These are phyloP conservation scores for Purpureocillium takamizusanense DNA, from an alignment of 2,329 filamentous ascomycete genomes.

Conservation along the genomic window DNA sequence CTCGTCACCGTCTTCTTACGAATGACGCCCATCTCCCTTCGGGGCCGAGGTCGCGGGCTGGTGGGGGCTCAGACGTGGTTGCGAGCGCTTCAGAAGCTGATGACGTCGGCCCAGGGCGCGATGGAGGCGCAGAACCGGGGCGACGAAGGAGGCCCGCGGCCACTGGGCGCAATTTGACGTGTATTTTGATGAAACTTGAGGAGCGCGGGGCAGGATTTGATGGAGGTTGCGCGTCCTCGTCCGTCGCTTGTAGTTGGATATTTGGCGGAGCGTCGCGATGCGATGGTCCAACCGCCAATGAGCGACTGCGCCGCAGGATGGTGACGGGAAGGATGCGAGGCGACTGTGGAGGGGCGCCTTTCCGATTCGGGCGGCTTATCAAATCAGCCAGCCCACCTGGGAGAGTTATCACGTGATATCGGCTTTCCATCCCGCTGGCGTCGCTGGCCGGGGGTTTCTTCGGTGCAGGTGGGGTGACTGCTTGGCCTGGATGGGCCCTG, in stretches of 20 bases:
- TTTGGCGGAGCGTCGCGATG: slow-evolving; percentile 8
- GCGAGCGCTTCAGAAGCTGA: slow-evolving; percentile 1
- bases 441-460: too few relatives aligned
- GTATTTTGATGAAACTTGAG: slow-evolving; percentile 19
- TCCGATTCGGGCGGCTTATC: background rate
- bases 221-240: slow-evolving; percentile 7
- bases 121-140: slow-evolving; percentile 1
- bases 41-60: background rate
- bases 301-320: background rate
- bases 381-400: background rate
- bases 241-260: slow-evolving; percentile 7
- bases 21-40: slow-evolving; percentile 71
- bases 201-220: slow-evolving; percentile 7
- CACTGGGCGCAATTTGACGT: slow-evolving; percentile 10
- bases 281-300: background rate
- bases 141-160: slow-evolving; percentile 11
- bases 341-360: background rate
- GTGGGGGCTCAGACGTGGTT: too few relatives aligned
- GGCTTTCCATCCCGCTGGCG: too few relatives aligned
- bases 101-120: slow-evolving; percentile 10
- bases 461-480: too few relatives aligned
- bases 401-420: background rate
- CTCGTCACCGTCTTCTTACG: slow-evolving; percentile 87
- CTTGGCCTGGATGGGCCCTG: too few relatives aligned
- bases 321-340: background rate